Conservation (phyloP, 148 eudicot species). For the Polygonum maritimum region DNA sequence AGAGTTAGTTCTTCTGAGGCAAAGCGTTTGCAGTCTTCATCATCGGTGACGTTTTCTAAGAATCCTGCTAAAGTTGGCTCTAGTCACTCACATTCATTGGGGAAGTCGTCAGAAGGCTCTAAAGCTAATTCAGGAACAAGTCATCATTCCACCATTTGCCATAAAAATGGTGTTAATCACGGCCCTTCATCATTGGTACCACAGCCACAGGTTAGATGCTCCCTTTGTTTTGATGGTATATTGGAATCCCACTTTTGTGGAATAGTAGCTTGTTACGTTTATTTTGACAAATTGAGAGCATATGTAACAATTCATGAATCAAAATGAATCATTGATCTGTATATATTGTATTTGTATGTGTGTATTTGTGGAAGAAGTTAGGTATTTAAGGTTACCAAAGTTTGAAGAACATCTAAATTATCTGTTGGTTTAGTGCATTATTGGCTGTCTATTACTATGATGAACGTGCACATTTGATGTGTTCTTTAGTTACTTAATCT, state of each 20-base stretch:
- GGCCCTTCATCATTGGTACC: conserved; percentile 31
- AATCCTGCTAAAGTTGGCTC: conserved; percentile 32
- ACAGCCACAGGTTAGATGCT: conserved; percentile 42
- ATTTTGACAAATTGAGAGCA: background rate
- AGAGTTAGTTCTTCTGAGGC: conserved; percentile 28
- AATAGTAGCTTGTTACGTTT: background rate
- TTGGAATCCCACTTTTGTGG: background rate
- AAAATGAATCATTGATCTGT: background rate
- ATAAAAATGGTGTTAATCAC: conserved; percentile 26
- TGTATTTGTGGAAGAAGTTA: background rate
- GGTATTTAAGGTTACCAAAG: background rate
- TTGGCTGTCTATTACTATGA: background rate
- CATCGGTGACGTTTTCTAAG: conserved; percentile 31
- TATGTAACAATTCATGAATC: background rate
- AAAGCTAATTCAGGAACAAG: conserved; percentile 38
- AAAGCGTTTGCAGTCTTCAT: conserved; percentile 34
- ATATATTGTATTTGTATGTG: background rate
- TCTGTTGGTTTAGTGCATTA: background rate
- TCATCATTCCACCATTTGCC: conserved; percentile 35
- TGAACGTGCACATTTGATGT: background rate
- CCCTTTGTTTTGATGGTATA: background rate
- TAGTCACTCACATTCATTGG: conserved; percentile 28
- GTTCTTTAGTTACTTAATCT: background rate
- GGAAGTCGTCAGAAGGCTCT: conserved; percentile 33
- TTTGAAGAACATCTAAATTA: background rate